Evolutionary conservation across 2,329 filamentous ascomycete genomes (phyloP).

Genomic region (Cordyceps cicadae): DNA sequence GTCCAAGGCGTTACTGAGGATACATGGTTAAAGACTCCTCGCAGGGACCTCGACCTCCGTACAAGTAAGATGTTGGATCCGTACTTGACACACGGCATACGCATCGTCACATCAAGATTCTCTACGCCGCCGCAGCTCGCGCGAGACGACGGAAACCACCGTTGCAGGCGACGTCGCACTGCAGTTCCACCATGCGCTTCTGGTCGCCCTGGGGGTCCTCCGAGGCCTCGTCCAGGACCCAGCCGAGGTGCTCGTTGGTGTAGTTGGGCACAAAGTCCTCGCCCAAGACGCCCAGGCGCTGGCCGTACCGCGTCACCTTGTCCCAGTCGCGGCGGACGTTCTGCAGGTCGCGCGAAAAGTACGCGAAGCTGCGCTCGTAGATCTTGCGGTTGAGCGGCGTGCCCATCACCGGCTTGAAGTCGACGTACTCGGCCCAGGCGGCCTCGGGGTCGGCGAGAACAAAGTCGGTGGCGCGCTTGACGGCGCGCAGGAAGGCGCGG

Average conservation of each 20-base stretch:
- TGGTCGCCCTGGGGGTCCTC: constrained; percentile 62
- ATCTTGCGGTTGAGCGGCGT: constrained; percentile 69
- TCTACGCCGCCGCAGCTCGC: constrained; percentile 11
- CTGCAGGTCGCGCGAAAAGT: constrained; percentile 66
- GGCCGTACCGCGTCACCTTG: constrained; percentile 71
- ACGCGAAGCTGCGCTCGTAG: constrained; percentile 69
- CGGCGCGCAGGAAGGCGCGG: constrained; percentile 59
- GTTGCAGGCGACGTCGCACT: constrained; percentile 54
- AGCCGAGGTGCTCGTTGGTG: constrained; percentile 62
- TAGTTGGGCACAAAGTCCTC: constrained; percentile 61
- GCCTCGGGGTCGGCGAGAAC: constrained; percentile 54
- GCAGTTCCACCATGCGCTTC: constrained; percentile 63
- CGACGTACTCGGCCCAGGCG: constrained; percentile 62
- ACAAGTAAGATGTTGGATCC: background rate
- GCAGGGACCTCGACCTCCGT: no score
- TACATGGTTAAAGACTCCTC: no score
- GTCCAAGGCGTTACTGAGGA: no score
- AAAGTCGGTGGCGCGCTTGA: constrained; percentile 67
- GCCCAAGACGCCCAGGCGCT: constrained; percentile 61
- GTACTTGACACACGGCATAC: background rate
- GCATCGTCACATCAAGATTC: background rate
- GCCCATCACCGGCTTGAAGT: constrained; percentile 64
- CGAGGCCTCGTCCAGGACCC: constrained; percentile 57
- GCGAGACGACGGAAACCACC: constrained; percentile 55
- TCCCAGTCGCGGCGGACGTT: constrained; percentile 68